Percentiles rank a stretch among this genome's conserved stretches.
Evolutionary conservation across 1,284 basidiomycete species (phyloP).

Genomic region (Mrakiaceae sp.): DNA sequence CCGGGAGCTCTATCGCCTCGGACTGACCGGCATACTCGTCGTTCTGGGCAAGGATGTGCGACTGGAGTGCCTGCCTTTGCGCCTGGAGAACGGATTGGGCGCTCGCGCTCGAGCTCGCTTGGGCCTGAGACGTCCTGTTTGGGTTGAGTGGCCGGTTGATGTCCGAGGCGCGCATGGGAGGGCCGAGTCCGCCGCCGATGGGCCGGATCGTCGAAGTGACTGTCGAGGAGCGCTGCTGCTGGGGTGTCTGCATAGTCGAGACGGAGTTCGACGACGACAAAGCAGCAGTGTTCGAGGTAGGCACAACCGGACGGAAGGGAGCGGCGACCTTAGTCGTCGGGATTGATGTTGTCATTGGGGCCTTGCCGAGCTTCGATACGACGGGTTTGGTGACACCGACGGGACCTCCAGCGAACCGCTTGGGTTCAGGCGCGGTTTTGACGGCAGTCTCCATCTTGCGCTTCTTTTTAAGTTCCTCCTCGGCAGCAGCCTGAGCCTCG

Average conservation of each 20-base stretch:
- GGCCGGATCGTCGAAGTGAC: conserved; percentile 4
- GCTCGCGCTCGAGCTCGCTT: not conserved
- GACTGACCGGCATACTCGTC: conserved; percentile 32
- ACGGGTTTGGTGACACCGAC: not conserved
- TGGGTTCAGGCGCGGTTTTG: conserved; percentile 14
- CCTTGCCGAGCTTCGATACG: conserved; percentile 15
- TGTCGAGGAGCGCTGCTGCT: conserved; percentile 2
- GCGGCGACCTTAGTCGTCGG: conserved; percentile 8
- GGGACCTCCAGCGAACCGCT: conserved; percentile 7
- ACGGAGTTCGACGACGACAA: not conserved
- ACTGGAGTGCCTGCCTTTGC: conserved; percentile 46
- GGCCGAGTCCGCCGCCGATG: conserved; percentile 5
- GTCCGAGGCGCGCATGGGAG: conserved; percentile 12
- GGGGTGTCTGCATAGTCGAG: not conserved
- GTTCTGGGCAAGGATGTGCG: conserved; percentile 31
- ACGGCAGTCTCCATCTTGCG: conserved; percentile 29
- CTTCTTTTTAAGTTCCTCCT: conserved; percentile 34
- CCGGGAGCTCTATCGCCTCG: conserved; percentile 80
- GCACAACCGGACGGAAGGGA: conserved; percentile 12
- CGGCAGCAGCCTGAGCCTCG: conserved; percentile 17
- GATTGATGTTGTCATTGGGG: conserved; percentile 8
- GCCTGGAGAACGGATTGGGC: conserved; percentile 34
- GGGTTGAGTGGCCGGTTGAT: conserved; percentile 5
- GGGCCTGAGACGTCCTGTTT: conserved; percentile 7
- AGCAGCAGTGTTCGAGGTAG: not conserved